Evolutionary conservation across 306 rosid species (phyloP).

Genomic region (Trifolium repens): DNA sequence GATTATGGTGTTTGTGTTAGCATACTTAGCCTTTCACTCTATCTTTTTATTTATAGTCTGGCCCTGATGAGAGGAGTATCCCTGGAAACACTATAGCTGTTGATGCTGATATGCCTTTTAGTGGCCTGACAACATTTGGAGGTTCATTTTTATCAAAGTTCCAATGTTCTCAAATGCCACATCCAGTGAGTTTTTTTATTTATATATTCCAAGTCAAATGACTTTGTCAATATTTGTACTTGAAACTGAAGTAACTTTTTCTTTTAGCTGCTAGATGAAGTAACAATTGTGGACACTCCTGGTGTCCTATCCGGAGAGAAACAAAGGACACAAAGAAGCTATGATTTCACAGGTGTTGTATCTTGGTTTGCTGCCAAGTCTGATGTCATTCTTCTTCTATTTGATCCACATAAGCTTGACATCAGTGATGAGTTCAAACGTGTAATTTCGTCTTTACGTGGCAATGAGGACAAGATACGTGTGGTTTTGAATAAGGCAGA

Average conservation of each 20-base stretch:
- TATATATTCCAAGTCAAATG: slow-evolving; percentile 14
- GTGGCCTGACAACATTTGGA: slow-evolving; percentile 83
- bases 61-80: slow-evolving; percentile 94
- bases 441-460: slow-evolving; percentile 78
- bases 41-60: slow-evolving; percentile 60
- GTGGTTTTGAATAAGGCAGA: slow-evolving; percentile 95
- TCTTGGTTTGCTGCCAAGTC: slow-evolving; percentile 99
- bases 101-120: slow-evolving; percentile 93
- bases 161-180: slow-evolving; percentile 96
- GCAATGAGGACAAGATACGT: slow-evolving; percentile 94
- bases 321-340: slow-evolving; percentile 93
- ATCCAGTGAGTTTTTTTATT: slow-evolving; percentile 75
- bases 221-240: slow-evolving; percentile 18
- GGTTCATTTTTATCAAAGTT: slow-evolving; percentile 90
- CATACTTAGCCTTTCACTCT: neutral
- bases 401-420: slow-evolving; percentile 95
- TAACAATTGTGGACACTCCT: slow-evolving; percentile 93
- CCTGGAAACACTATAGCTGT: slow-evolving; percentile 96
- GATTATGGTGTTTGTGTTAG: neutral
- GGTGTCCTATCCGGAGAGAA: slow-evolving; percentile 98
- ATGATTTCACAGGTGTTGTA: slow-evolving; percentile 94
- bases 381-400: slow-evolving; percentile 88
- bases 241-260: slow-evolving; percentile 17
- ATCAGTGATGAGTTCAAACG: slow-evolving; percentile 94
- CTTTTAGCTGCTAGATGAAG: slow-evolving; percentile 72